A percentile compares a stretch with the other conserved stretches of the same genome.
phyloP scores from a whole-genome alignment of 768 basidiomycete species.

The Hortiboletus campestris region DNA sequence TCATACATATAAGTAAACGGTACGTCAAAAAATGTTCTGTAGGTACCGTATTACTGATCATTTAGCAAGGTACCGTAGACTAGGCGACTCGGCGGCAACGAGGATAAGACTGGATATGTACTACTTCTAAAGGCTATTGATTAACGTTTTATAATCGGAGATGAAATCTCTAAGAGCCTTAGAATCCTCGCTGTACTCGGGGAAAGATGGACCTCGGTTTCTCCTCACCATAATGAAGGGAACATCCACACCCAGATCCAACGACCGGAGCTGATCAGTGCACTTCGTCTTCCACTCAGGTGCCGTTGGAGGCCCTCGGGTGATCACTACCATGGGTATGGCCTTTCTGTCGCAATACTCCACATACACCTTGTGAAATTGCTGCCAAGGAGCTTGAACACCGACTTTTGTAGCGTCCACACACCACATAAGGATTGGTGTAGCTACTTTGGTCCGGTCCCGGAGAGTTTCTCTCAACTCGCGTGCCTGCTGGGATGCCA shows the following conservation, averaged over 20 bases:
- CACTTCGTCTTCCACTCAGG: constrained; percentile 13
- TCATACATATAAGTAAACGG: not conserved
- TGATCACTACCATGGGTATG: constrained; percentile 21
- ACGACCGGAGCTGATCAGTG: constrained; percentile 6
- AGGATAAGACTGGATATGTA: not conserved
- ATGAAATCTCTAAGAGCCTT: constrained; percentile 15
- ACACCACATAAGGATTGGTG: constrained; percentile 26
- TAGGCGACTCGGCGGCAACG: not conserved
- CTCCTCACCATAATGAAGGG: constrained; percentile 10
- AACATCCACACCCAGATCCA: constrained; percentile 11
- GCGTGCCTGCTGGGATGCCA: constrained; percentile 12
- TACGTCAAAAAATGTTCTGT: not conserved
- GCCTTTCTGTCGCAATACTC: constrained; percentile 23
- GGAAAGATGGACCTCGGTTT: constrained; percentile 1
- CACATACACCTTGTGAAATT: constrained; percentile 23
- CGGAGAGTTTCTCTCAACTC: constrained; percentile 18
- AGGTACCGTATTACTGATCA: not conserved
- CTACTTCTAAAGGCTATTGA: not conserved
- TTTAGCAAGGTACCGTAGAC: not conserved
- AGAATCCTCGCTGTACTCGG: constrained; percentile 17
- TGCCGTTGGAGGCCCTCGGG: constrained; percentile 3
- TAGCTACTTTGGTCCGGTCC: not conserved
- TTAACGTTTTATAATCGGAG: not conserved
- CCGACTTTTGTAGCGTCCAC: constrained; percentile 22
- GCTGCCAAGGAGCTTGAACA: constrained; percentile 14